These are phyloP conservation scores for Mucor plumbeus DNA, from an alignment of 371 early-diverging fungal species.

Conservation along the genomic window DNA sequence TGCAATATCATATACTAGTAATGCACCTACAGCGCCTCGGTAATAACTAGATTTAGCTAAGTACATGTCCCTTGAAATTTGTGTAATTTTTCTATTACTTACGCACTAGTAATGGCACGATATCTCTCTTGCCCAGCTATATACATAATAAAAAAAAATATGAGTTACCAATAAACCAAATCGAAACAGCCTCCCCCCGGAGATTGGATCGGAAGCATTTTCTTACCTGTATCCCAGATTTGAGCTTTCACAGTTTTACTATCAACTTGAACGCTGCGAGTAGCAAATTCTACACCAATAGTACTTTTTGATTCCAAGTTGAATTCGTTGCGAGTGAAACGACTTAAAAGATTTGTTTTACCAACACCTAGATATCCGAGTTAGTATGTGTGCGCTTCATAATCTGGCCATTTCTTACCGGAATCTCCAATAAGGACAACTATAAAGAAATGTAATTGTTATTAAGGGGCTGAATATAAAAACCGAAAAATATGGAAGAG, in stretches of 20 bases:
- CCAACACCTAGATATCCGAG: slow-evolving; percentile 83
- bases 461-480: not conserved
- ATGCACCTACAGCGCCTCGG: slow-evolving; percentile 99
- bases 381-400: too few species aligned
- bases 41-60: slow-evolving; percentile 81
- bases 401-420: too few species aligned
- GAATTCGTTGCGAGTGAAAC: slow-evolving; percentile 98
- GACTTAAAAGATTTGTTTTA: slow-evolving; percentile 98
- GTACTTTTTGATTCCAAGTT: slow-evolving; percentile 98
- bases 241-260: slow-evolving; percentile 98
- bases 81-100: slow-evolving; percentile 42
- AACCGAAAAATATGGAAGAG: not conserved
- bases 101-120: slow-evolving; percentile 90
- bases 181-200: not conserved
- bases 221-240: slow-evolving; percentile 93
- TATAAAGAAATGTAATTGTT: slow-evolving; percentile 26
- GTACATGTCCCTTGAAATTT: not conserved
- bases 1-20: slow-evolving; percentile 99
- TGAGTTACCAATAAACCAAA: not conserved
- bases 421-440: slow-evolving; percentile 99
- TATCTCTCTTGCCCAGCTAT: slow-evolving; percentile 91
- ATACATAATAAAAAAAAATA: not conserved
- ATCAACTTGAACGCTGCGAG: slow-evolving; percentile 96
- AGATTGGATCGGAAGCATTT: not conserved
- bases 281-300: slow-evolving; percentile 99